These are phyloP conservation scores for Beauveria asiatica DNA, from an alignment of 2,329 filamentous ascomycete species.

Conservation along the genomic window DNA sequence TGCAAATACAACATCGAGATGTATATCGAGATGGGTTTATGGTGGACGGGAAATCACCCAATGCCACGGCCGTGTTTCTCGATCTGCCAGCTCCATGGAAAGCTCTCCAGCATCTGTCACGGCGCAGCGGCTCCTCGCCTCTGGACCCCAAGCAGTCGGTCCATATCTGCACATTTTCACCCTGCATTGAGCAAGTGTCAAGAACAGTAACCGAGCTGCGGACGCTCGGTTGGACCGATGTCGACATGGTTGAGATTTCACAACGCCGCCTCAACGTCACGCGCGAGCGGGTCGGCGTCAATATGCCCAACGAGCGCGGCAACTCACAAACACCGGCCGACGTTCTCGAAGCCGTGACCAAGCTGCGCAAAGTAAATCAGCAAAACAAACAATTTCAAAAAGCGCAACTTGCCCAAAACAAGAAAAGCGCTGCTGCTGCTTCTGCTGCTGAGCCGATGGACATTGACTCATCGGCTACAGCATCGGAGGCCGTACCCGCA, in stretches of 20 bases:
- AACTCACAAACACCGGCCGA: conserved; percentile 61
- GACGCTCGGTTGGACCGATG: conserved; percentile 77
- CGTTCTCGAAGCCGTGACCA: conserved; percentile 69
- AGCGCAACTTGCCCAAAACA: conserved; percentile 19
- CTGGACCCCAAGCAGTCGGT: conserved; percentile 65
- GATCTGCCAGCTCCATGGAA: conserved; percentile 77
- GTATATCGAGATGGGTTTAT: conserved; percentile 70
- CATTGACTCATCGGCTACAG: conserved; percentile 24
- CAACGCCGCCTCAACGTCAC: conserved; percentile 73
- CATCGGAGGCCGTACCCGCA: conserved; percentile 17
- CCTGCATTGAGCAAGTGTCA: conserved; percentile 93
- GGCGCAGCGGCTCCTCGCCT: conserved; percentile 47
- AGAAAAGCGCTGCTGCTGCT: conserved; percentile 18
- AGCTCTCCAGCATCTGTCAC: conserved; percentile 66
- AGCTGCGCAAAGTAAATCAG: conserved; percentile 65
- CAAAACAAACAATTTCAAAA: conserved; percentile 58
- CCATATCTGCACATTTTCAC: conserved; percentile 88
- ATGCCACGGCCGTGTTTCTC: conserved; percentile 65
- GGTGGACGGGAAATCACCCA: conserved; percentile 49
- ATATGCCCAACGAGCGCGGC: conserved; percentile 56
- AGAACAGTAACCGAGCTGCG: conserved; percentile 75
- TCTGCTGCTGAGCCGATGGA: conserved; percentile 27
- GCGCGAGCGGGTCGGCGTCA: conserved; percentile 70
- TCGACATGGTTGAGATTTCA: conserved; percentile 85
- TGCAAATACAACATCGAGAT: conserved; percentile 68